A percentile compares a stretch with the other conserved stretches of the same genome.
phyloP scores from a whole-genome alignment of 257 asterid species.

The Perilla frutescens region DNA sequence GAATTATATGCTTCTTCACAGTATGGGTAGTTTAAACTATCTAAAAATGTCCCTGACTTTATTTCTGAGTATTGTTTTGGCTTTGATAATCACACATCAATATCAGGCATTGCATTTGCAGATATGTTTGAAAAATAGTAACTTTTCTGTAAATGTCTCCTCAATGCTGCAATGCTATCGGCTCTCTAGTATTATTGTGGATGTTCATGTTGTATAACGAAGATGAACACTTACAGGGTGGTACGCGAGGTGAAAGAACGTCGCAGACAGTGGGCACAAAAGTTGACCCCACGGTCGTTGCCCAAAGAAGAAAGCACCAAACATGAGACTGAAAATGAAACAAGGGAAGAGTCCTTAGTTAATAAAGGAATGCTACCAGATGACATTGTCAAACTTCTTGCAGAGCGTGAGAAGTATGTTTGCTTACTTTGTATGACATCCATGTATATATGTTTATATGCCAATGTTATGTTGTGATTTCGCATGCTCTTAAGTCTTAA shows the following conservation, averaged over 20 bases:
- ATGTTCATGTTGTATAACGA: conserved; percentile 11
- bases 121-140: neutral
- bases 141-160: neutral
- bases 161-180: neutral
- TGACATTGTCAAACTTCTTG: conserved; percentile 74
- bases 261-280: conserved; percentile 76
- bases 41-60: neutral
- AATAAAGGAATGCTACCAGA: conserved; percentile 82
- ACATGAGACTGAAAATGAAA: conserved; percentile 48
- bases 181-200: conserved; percentile 13
- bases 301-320: conserved; percentile 45
- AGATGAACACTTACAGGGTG: conserved; percentile 49
- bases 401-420: conserved; percentile 78
- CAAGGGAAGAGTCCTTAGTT: conserved; percentile 40
- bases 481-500: conserved; percentile 16
- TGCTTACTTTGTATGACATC: neutral
- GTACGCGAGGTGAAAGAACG: conserved; percentile 82
- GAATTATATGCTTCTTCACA: neutral
- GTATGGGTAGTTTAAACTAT: neutral
- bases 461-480: conserved; percentile 20
- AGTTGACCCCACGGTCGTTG: conserved; percentile 60
- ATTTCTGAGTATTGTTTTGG: neutral
- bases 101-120: neutral
- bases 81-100: neutral
- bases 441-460: conserved; percentile 1